Conservation (phyloP, 2,329 filamentous ascomycete species). For the Xylaria digitata region DNA sequence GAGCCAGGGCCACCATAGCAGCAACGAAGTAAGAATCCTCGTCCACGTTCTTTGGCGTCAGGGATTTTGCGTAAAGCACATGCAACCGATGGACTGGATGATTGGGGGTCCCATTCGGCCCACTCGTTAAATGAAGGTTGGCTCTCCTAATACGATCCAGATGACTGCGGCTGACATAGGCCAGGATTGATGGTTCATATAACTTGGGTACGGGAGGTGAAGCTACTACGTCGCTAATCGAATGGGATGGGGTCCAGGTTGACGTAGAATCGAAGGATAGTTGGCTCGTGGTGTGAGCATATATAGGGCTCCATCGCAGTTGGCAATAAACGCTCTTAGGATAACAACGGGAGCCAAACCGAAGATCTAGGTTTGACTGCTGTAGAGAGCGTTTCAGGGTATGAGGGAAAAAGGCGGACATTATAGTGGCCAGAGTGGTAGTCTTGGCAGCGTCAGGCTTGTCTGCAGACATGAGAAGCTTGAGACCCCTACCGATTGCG, state of each 20-base stretch:
- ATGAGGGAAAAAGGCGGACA: constrained; percentile 58
- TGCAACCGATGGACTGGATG: constrained; percentile 62
- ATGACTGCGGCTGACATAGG: constrained; percentile 62
- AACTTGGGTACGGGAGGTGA: constrained; percentile 42
- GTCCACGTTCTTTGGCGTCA: constrained; percentile 61
- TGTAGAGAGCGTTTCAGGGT: constrained; percentile 50
- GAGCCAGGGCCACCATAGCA: constrained; percentile 67
- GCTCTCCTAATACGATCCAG: constrained; percentile 59
- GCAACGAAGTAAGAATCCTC: constrained; percentile 65
- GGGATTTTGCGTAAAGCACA: constrained; percentile 57
- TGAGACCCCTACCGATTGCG: constrained; percentile 57
- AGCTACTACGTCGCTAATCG: constrained; percentile 43
- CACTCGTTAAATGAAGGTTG: constrained; percentile 59
- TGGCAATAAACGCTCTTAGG: constrained; percentile 60
- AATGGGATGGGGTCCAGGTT: constrained; percentile 52
- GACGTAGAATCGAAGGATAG: constrained; percentile 52
- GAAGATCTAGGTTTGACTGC: constrained; percentile 59
- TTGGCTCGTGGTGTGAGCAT: constrained; percentile 13
- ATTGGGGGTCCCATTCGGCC: constrained; percentile 57
- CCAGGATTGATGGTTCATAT: constrained; percentile 54
- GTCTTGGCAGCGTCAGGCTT: constrained; percentile 50
- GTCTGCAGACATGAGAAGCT: constrained; percentile 55
- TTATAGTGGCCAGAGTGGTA: constrained; percentile 57
- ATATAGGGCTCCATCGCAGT: constrained; percentile 60
- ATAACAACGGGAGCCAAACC: constrained; percentile 61